Conservation (phyloP, 1,284 basidiomycete species). For the Ustilago lituana region DNA sequence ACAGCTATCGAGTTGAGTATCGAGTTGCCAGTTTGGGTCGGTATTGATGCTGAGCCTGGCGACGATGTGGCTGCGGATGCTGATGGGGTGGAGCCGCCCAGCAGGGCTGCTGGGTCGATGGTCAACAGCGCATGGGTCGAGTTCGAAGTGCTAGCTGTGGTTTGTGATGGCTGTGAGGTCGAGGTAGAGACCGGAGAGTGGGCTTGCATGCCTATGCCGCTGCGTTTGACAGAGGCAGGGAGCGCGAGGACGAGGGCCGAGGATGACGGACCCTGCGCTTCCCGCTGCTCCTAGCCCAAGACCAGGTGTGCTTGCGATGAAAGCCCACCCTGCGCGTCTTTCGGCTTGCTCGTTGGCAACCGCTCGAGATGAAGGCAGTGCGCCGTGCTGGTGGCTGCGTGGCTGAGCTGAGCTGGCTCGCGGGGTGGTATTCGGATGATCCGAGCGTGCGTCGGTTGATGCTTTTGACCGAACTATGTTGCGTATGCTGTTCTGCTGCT, state of each 20-base stretch:
- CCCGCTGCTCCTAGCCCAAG: not conserved
- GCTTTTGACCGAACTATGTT: too few relatives aligned
- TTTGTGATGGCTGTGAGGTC: slow-evolving; percentile 8
- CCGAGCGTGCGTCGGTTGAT: not conserved
- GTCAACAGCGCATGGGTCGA: slow-evolving; percentile 27
- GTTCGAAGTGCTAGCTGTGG: slow-evolving; percentile 4
- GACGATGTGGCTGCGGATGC: not conserved
- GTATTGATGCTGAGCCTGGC: slow-evolving; percentile 6
- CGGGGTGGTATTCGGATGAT: not conserved
- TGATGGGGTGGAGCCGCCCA: not conserved
- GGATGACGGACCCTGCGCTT: not conserved
- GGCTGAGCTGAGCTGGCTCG: slow-evolving; percentile 6
- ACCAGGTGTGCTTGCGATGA: not conserved
- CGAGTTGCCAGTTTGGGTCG: too few relatives aligned
- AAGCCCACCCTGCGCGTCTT: not conserved
- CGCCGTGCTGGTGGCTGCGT: not conserved
- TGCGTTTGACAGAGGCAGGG: not conserved
- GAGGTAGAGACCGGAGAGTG: slow-evolving; percentile 16
- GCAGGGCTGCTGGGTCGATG: slow-evolving; percentile 34
- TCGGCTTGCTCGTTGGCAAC: not conserved
- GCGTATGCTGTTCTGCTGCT: too few relatives aligned
- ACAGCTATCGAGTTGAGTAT: slow-evolving; percentile 15
- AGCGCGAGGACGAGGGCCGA: not conserved
- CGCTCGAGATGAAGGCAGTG: slow-evolving; percentile 12
- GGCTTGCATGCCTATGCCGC: slow-evolving; percentile 39